These are phyloP conservation scores for Lycium ferocissimum DNA, from an alignment of 257 asterid species.

Conservation along the genomic window DNA sequence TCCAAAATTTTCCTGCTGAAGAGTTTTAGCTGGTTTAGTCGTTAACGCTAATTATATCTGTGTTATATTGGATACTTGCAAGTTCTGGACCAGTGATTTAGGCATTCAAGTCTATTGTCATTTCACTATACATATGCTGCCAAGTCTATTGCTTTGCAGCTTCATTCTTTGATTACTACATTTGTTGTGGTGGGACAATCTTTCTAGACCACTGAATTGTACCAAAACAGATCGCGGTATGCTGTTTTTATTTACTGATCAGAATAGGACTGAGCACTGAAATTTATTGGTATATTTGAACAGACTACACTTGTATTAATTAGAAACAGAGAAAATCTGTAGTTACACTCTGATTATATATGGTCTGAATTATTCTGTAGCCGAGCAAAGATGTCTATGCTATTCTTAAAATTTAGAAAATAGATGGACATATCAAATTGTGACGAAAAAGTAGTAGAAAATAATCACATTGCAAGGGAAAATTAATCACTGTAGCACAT, in stretches of 20 bases:
- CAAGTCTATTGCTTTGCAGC: background rate
- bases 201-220: background rate
- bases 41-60: background rate
- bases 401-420: background rate
- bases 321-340: background rate
- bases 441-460: too few relatives aligned
- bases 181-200: conserved; percentile 3
- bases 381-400: background rate
- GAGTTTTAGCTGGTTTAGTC: conserved; percentile 28
- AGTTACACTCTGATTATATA: background rate
- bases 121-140: background rate
- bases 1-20: conserved; percentile 24
- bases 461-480: too few relatives aligned
- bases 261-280: background rate
- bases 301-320: background rate
- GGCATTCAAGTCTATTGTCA: background rate
- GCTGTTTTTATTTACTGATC: background rate
- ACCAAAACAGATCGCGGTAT: background rate
- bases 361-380: background rate
- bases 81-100: conserved; percentile 8
- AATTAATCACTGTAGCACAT: too few relatives aligned
- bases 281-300: background rate
- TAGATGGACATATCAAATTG: background rate
- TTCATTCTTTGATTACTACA: conserved; percentile 11
- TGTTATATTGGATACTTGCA: background rate